Base-by-base conservation (phyloP, 176 grass and related monocot species). In the Cenchrus americanus region DNA sequence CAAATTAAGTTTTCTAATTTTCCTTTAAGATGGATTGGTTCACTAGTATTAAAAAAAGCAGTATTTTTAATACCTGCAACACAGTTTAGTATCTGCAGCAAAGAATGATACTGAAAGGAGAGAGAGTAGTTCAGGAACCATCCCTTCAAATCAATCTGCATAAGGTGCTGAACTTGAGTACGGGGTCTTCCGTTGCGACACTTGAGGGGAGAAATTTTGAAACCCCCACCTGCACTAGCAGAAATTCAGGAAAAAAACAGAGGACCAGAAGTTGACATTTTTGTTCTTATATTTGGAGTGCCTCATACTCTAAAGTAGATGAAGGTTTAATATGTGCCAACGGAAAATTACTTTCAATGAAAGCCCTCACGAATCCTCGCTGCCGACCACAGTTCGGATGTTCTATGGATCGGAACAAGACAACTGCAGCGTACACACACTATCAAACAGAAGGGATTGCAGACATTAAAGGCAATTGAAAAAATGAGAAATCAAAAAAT, bases 91-190 rank as follows among this genome's bases (percentile, higher is more conserved):
- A 99, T 92, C 59, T 94, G 96, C 87, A 99, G 73, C 77, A 96
- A 77, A 78, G 87, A 92, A 46, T 91, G 91, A 34, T 99, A 91
- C 71, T 96, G 96, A 83, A 95, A 99, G 62, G 89, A 92, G 26
- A 91, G 61, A 10, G 94, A 84, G 79, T 94, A 99, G 54, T 95
- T 91, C 5, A 99, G 80, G 27, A 92, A 52, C 96, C 96, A 99
- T 76, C 96, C 96, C 86, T 80, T 94, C 37, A 99, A 66, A 44
- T 99, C 96, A 60, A 99, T 93, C 77, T 99, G 96, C 93, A 96
- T 99, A 50, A 96, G 87, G 67, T 99, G 89, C 42, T 99, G 96
- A 69, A 99, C 91, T 57, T 99, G 96, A 48, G 96, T 87, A 27
- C 91, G 96, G 2, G 96, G 85, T 57, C 89, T 86, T 24, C 96